Evolutionary conservation across 148 eudicot species (phyloP), one percentile per base, ranked within the genome.

Genomic region (Rhododendron simsii): DNA sequence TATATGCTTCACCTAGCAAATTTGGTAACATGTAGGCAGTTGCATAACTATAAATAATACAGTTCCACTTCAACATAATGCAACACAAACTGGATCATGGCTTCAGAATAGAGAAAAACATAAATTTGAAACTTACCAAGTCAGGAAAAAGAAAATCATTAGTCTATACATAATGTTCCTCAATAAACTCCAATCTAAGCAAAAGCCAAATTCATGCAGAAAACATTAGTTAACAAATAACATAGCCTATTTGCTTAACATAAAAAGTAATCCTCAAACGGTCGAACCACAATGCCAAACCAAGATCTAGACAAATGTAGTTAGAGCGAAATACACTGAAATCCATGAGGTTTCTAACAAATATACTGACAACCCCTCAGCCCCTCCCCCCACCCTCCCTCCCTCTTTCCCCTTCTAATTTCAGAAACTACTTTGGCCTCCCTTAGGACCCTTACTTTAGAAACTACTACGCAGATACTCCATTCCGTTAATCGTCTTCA

Each of bases 61-160:
- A 35, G 23, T 50, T 86, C 84, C 67, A 48, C 65, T 86, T 45
- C 48, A 33, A 37, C 30, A 61, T 28, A 82, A 86, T 41, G 87
- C 74, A 67, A 67, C 35, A 26, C 35, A 26, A 28, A 67, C 74
- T 11, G 74, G 74, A 21, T 23, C 12, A 23, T 61, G 23, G 69
- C 69, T 21, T 61, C 28, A 61, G 69, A 61, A 61, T 61, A 61
- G 11, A 61, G 11, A 61, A 61, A 61, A 61, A 7, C 28, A 26
- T 21, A 61, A 59, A 20, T 59, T 59, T 61, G 28, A 61, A 61
- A 61, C 69, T 61, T 61, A 45, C 81, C 23, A 48, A 79, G 59
- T 48, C 33, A 23, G 20, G 16, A 21, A 8, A 16, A 48, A 47
- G 81, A 7, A 79, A 79, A 23, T 55, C 57, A 26, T 48, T 47